Conservation (phyloP, 768 basidiomycete genomes). For the Suillus subalutaceus region DNA sequence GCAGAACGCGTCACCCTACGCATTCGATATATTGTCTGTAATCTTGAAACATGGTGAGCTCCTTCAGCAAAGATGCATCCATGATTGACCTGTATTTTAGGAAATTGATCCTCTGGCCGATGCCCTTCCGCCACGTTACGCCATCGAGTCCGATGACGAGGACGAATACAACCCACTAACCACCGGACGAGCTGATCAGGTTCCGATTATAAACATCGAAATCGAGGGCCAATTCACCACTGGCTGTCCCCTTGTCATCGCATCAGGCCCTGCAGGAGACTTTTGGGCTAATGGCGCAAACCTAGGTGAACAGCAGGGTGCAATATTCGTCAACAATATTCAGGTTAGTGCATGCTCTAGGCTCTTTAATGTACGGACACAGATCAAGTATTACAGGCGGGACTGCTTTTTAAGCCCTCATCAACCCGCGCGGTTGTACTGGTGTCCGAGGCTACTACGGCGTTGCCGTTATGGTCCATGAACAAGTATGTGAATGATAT, state of each 20-base stretch:
- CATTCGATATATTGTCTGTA: neutral
- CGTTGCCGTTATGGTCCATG: constrained; percentile 54
- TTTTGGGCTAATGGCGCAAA: constrained; percentile 55
- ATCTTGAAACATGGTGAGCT: constrained; percentile 10
- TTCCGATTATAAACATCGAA: constrained; percentile 33
- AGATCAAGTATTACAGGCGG: constrained; percentile 41
- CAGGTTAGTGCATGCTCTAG: constrained; percentile 40
- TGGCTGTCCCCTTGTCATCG: constrained; percentile 43
- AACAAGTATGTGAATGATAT: constrained; percentile 48
- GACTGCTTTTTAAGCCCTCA: constrained; percentile 49
- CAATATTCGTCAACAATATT: constrained; percentile 45
- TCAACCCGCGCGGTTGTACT: constrained; percentile 52
- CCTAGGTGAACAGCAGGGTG: constrained; percentile 55
- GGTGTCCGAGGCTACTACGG: constrained; percentile 52
- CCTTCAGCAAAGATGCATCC: neutral
- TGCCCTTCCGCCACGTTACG: constrained; percentile 58
- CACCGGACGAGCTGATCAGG: constrained; percentile 14
- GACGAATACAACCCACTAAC: constrained; percentile 56
- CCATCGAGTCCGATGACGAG: constrained; percentile 70
- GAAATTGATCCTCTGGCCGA: constrained; percentile 61
- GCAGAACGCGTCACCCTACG: neutral
- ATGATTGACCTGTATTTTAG: constrained; percentile 30
- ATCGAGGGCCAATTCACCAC: constrained; percentile 40
- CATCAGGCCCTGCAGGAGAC: constrained; percentile 46
- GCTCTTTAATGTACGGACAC: neutral